Base-by-base conservation (phyloP, 2,329 filamentous ascomycete species). In the Cyphellophora europaea region DNA sequence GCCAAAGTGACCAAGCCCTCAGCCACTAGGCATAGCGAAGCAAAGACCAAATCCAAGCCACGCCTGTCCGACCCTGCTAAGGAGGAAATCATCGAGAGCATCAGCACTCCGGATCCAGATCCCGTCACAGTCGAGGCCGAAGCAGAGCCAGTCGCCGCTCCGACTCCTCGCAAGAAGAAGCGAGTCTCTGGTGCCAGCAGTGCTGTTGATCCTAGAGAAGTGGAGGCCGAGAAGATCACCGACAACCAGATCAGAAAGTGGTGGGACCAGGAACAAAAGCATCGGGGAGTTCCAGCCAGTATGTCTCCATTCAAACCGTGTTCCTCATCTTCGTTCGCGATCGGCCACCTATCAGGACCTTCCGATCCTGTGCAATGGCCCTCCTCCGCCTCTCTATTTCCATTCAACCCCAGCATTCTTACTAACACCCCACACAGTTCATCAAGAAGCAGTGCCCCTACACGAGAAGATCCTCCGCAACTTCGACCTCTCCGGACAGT, bases 401-500 rank as follows among this genome's bases (percentile, higher is more conserved):
- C 17, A 27, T 16, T 21, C n/a, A n/a, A n/a, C n/a, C n/a, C n/a
- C n/a, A n/a, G n/a, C n/a, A n/a, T n/a, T n/a, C n/a, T n/a, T n/a
- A n/a, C n/a, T n/a, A n/a, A n/a, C n/a, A n/a, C n/a, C n/a, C n/a
- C n/a, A n/a, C n/a, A 27, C 40, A 65, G 77, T 93, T 21, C 91
- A 96, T 53, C 86, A 93, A 60, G 60, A 79, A 49, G 79, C 69
- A 2, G 54, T 96, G 48, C 71, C 67, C 8, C 47, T 82, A 30
- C 70, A 81, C 37, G 88, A 96, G 68, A 94, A 89, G 66, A 77
- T 96, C 16, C 60, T 96, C 51, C 70, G 89, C 44, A 84, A 94
- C 56, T 98, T 91, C 61, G 91, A 98, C 56, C 81, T 93, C 47
- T 91, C 80, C 53, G 84, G 74, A 41, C 84, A 94, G 52, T 98